These are phyloP conservation scores for Trifolium repens DNA, from an alignment of 306 rosid species.

Conservation along the genomic window DNA sequence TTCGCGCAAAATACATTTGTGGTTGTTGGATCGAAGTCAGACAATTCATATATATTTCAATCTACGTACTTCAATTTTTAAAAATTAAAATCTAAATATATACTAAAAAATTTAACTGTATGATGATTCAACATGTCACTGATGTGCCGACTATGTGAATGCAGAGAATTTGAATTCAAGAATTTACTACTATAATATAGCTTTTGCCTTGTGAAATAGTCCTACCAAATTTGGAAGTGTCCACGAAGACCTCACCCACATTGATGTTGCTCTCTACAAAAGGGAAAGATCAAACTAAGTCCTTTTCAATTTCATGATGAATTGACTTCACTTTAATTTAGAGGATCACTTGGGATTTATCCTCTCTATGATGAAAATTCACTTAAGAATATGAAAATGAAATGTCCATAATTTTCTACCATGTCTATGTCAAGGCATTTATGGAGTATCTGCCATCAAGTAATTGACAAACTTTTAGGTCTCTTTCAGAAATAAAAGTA, in stretches of 20 bases:
- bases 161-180: not conserved
- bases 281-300: constrained; percentile 39
- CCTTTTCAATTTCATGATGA: constrained; percentile 31
- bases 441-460: constrained; percentile 32
- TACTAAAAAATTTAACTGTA: no score
- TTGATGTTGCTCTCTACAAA: constrained; percentile 2
- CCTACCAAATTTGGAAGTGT: constrained; percentile 45
- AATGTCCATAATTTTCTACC: constrained; percentile 41
- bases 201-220: constrained; percentile 15
- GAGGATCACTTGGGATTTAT: constrained; percentile 40
- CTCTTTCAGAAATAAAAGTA: constrained; percentile 39
- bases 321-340: constrained; percentile 46
- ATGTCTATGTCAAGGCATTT: constrained; percentile 40
- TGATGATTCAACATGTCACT: no score
- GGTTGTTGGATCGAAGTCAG: not conserved
- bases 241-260: constrained; percentile 11
- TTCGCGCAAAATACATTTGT: not conserved
- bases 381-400: constrained; percentile 46
- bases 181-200: not conserved
- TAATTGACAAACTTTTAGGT: constrained; percentile 29
- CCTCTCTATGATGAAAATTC: constrained; percentile 32
- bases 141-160: not conserved
- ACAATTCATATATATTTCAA: not conserved
- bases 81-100: not conserved
- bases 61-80: not conserved